These are phyloP conservation scores for Cylindrodendrum hubeiense DNA, from an alignment of 2,329 filamentous ascomycete species.

Conservation along the genomic window DNA sequence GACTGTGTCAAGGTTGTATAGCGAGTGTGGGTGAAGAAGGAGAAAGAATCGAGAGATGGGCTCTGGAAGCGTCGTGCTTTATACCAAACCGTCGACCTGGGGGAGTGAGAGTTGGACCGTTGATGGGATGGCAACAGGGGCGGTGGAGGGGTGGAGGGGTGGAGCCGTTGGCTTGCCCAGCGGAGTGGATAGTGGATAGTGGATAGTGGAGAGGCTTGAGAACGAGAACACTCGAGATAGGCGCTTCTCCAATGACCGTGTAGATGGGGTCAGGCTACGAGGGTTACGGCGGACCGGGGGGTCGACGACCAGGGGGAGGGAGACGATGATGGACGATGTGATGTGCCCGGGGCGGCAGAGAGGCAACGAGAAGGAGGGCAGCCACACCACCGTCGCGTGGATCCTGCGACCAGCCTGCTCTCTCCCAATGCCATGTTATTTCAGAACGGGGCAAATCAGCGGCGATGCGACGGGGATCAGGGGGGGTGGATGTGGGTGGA, in stretches of 20 bases:
- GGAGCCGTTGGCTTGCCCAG: constrained; percentile 21
- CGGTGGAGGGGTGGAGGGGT: constrained; percentile 27
- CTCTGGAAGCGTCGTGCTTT: constrained; percentile 60
- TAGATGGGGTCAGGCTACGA: not conserved
- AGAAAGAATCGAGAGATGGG: constrained; percentile 48
- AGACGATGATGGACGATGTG: not conserved
- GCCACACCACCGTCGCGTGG: constrained; percentile 33
- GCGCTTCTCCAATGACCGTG: constrained; percentile 19
- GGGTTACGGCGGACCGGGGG: constrained; percentile 5
- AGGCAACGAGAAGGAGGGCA: constrained; percentile 15
- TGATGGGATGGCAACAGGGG: constrained; percentile 35
- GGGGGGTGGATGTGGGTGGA: no score
- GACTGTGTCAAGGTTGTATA: constrained; percentile 45
- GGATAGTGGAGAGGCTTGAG: constrained; percentile 28
- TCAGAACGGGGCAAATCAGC: constrained; percentile 33
- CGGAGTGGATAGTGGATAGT: constrained; percentile 22
- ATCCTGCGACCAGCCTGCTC: constrained; percentile 8
- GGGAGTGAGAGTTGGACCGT: constrained; percentile 30
- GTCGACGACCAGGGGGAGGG: not conserved
- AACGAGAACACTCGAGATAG: constrained; percentile 22
- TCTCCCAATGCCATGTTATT: constrained; percentile 31
- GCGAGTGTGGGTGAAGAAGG: constrained; percentile 58
- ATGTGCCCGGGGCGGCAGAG: constrained; percentile 3
- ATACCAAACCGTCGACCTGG: constrained; percentile 53
- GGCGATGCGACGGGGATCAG: constrained; percentile 21